Evolutionary conservation across 768 basidiomycete species (phyloP).

Genomic region (Fibroporia radiculosa): DNA sequence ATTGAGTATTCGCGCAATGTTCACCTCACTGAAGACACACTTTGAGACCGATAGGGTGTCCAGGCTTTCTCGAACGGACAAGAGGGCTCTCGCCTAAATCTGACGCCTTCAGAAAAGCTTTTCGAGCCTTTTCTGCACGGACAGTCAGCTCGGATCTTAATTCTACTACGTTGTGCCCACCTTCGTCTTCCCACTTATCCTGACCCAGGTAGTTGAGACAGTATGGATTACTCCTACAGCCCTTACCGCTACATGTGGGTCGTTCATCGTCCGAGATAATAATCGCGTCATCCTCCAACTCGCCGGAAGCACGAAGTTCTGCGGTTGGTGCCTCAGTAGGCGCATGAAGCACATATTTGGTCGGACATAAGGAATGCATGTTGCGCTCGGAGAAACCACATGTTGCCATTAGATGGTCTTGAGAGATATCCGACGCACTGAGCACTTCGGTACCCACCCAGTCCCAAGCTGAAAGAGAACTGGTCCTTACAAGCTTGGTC

Average conservation of each 20-base stretch:
- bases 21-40: constrained; percentile 31
- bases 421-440: constrained; percentile 49
- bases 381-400: constrained; percentile 58
- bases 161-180: constrained; percentile 28
- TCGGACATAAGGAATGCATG: constrained; percentile 45
- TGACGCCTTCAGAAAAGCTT: constrained; percentile 43
- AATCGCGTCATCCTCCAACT: constrained; percentile 55
- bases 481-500: constrained; percentile 37
- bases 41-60: constrained; percentile 70
- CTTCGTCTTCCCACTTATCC: constrained; percentile 70
- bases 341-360: constrained; percentile 37
- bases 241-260: constrained; percentile 46
- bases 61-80: constrained; percentile 38
- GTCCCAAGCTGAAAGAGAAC: constrained; percentile 51
- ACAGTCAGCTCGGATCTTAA: not conserved
- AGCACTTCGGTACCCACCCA: constrained; percentile 72
- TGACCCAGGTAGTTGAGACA: constrained; percentile 88
- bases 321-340: constrained; percentile 1
- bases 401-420: constrained; percentile 55
- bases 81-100: constrained; percentile 52
- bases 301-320: constrained; percentile 24
- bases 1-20: not conserved
- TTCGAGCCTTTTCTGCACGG: constrained; percentile 40
- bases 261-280: constrained; percentile 63
- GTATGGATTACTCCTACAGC: constrained; percentile 70